Percentiles rank a stretch among this genome's conserved stretches.
Evolutionary conservation across 176 grass and related monocot species (phyloP).

Genomic region (Eremochloa ophiuroides): DNA sequence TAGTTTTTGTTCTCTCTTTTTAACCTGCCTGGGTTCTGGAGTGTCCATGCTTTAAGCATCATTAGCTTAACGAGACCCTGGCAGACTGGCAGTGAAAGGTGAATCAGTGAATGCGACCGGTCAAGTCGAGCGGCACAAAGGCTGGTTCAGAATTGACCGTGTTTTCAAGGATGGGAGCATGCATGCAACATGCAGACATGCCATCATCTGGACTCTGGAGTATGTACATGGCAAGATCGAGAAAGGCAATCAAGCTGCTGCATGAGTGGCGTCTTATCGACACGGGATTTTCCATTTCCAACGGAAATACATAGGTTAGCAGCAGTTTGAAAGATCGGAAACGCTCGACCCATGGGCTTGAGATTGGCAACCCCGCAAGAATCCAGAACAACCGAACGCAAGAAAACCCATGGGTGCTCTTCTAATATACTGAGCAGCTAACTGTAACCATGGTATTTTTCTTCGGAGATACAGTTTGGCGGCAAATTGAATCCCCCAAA

Average conservation of each 20-base stretch:
- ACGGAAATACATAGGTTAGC: too few relatives aligned
- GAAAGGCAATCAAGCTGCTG: not conserved
- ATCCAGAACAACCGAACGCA: not conserved
- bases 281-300: too few relatives aligned
- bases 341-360: not conserved
- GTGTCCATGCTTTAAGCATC: constrained; percentile 31
- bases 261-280: not conserved
- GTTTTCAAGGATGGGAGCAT: constrained; percentile 9
- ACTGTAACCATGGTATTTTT: not conserved
- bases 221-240: constrained; percentile 30
- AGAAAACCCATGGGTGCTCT: not conserved
- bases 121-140: constrained; percentile 30
- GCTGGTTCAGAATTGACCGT: constrained; percentile 23
- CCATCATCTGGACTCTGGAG: constrained; percentile 20
- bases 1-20: constrained; percentile 23
- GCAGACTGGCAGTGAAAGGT: not conserved
- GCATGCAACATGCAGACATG: too few relatives aligned
- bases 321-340: constrained; percentile 10
- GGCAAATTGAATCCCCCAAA: not conserved
- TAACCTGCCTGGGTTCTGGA: constrained; percentile 3
- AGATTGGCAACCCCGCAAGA: not conserved
- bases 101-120: constrained; percentile 19
- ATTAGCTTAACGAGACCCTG: constrained; percentile 22
- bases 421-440: not conserved
- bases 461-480: not conserved